phyloP scores from a whole-genome alignment of 345 rosid genomes.

The Melastoma malabathricum region DNA sequence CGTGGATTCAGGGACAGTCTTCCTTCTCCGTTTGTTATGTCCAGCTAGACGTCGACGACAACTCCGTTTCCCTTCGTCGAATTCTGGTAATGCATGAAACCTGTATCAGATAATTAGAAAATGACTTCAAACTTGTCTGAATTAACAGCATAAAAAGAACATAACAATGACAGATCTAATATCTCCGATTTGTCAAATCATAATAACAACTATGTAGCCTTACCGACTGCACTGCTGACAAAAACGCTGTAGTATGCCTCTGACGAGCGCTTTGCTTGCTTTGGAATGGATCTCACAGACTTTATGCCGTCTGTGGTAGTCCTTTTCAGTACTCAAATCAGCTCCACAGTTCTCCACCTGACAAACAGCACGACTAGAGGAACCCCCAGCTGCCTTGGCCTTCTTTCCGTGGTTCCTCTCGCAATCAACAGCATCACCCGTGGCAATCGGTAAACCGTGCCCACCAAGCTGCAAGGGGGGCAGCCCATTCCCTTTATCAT shows the following conservation, averaged over 20 bases:
- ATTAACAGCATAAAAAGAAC: too few relatives aligned
- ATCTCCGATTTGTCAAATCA: too few relatives aligned
- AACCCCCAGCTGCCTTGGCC: constrained; percentile 49
- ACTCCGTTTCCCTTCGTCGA: constrained; percentile 99
- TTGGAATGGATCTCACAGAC: constrained; percentile 97
- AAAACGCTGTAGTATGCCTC: constrained; percentile 86
- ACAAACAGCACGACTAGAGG: constrained; percentile 57
- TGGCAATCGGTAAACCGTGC: constrained; percentile 30
- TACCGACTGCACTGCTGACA: constrained; percentile 99
- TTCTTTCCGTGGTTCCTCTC: constrained; percentile 56
- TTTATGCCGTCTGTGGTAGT: constrained; percentile 93
- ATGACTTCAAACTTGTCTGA: too few relatives aligned
- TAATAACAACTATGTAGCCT: constrained; percentile 2
- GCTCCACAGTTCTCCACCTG: constrained; percentile 93
- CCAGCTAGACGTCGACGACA: constrained; percentile 99
- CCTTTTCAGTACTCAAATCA: constrained; percentile 87
- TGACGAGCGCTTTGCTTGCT: constrained; percentile 74
- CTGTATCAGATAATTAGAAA: constrained; percentile 15
- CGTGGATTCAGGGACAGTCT: constrained; percentile 68
- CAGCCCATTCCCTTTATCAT: constrained; percentile 32
- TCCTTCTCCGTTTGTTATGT: constrained; percentile 93
- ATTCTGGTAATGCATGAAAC: constrained; percentile 95
- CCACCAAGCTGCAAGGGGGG: constrained; percentile 63
- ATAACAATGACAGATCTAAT: too few relatives aligned
- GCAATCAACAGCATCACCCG: constrained; percentile 37